phyloP scores from a whole-genome alignment of 2,329 filamentous ascomycete genomes.

The Cordyceps fumosorosea region DNA sequence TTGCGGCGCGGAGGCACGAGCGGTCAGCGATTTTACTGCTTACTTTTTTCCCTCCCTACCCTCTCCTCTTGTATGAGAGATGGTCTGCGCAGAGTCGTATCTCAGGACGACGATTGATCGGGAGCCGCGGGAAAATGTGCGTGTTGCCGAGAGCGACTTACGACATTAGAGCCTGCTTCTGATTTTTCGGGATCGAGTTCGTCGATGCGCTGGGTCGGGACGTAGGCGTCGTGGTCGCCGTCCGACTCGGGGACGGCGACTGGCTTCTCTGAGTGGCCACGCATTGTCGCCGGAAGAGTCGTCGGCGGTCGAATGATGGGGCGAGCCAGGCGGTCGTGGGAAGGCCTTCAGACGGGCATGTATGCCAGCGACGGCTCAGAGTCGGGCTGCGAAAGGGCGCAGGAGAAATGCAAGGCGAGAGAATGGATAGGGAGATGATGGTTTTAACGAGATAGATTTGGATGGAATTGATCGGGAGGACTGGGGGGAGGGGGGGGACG shows the following conservation, averaged over 20 bases:
- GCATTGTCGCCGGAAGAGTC: slow-evolving; percentile 3
- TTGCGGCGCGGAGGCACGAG: neutral
- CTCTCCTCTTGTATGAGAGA: neutral
- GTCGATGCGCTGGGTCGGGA: slow-evolving; percentile 1
- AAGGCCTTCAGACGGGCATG: neutral
- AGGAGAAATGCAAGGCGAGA: neutral
- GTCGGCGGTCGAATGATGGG: slow-evolving; percentile 5
- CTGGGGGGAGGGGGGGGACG: neutral
- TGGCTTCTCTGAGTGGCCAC: slow-evolving; percentile 8
- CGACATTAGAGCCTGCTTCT: slow-evolving; percentile 5
- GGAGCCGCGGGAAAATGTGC: neutral
- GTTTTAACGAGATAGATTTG: neutral
- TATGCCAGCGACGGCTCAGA: neutral
- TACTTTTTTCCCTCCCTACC: neutral
- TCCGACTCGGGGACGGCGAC: slow-evolving; percentile 6
- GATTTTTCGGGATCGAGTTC: slow-evolving; percentile 9
- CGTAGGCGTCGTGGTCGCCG: neutral
- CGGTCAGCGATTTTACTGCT: slow-evolving; percentile 1
- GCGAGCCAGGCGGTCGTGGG: neutral
- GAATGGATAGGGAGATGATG: neutral
- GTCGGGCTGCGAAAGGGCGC: neutral
- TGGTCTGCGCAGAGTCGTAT: neutral
- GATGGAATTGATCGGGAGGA: neutral
- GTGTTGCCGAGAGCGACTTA: neutral
- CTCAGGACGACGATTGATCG: neutral